Evolutionary conservation across 1,284 basidiomycete species (phyloP).

Genomic region (Pascua guehoae): DNA sequence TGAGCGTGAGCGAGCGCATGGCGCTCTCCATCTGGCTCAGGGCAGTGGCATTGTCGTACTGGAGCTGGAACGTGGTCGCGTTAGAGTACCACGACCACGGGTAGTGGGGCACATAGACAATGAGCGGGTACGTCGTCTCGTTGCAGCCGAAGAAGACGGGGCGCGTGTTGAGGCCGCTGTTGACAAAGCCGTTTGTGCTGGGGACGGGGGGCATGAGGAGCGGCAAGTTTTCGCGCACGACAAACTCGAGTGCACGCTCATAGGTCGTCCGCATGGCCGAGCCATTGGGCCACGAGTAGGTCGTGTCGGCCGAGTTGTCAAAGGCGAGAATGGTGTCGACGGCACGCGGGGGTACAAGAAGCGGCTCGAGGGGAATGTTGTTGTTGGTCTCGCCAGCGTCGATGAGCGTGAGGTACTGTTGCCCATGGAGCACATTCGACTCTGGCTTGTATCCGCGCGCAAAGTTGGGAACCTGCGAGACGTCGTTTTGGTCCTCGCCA

Average conservation of each 20-base stretch:
- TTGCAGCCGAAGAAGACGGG: conserved; percentile 51
- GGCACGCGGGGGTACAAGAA: conserved; percentile 51
- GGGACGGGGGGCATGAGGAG: conserved; percentile 52
- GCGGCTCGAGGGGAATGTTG: conserved; percentile 55
- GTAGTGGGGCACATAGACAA: conserved; percentile 53
- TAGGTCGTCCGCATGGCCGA: conserved; percentile 48
- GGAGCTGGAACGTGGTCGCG: conserved; percentile 48
- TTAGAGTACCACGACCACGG: conserved; percentile 50
- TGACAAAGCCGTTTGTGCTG: conserved; percentile 52
- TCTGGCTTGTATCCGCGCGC: conserved; percentile 30
- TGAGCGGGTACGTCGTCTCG: conserved; percentile 47
- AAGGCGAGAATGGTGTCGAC: conserved; percentile 56
- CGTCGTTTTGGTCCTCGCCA: conserved; percentile 47
- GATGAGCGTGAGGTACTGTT: conserved; percentile 49
- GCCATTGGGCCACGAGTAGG: conserved; percentile 54
- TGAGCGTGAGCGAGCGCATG: conserved; percentile 40
- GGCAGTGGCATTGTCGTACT: conserved; percentile 44
- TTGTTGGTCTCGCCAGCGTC: conserved; percentile 53
- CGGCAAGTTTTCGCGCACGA: conserved; percentile 26
- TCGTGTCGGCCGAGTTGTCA: conserved; percentile 55
- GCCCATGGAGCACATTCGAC: conserved; percentile 38
- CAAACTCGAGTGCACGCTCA: conserved; percentile 29
- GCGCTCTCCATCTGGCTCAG: conserved; percentile 38
- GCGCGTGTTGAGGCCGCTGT: conserved; percentile 54
- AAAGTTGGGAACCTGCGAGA: conserved; percentile 49